Evolutionary conservation across 805 yeast genomes (phyloP).

Genomic region (Schwanniomyces polymorphus): DNA sequence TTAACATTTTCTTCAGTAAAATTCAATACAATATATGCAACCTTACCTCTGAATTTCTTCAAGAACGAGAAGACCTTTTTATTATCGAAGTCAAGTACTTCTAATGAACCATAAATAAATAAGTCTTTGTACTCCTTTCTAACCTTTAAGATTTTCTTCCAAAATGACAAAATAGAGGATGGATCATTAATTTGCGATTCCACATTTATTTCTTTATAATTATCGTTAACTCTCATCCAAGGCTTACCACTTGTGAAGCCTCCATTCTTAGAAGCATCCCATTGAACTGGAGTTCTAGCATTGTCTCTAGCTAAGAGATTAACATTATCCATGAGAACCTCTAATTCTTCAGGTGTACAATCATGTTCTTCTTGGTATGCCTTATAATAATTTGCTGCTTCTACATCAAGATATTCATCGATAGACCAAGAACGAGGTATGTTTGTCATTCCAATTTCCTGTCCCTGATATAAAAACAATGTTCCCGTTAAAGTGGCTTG

Average conservation of each 20-base stretch:
- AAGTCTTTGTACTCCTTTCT: constrained; percentile 47
- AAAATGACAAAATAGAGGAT: constrained; percentile 46
- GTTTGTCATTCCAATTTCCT: constrained; percentile 58
- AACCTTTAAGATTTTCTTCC: constrained; percentile 40
- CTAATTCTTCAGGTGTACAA: constrained; percentile 15
- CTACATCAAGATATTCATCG: constrained; percentile 52
- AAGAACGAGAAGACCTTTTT: constrained; percentile 40
- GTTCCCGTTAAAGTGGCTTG: constrained; percentile 53
- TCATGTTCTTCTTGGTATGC: constrained; percentile 26
- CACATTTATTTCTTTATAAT: constrained; percentile 50
- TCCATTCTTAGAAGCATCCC: constrained; percentile 44
- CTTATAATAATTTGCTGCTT: constrained; percentile 43
- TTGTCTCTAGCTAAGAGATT: constrained; percentile 49
- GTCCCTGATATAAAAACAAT: constrained; percentile 59
- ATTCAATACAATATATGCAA: constrained; percentile 43
- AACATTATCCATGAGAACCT: constrained; percentile 30
- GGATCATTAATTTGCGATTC: constrained; percentile 46
- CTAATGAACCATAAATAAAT: constrained; percentile 47
- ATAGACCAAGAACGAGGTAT: constrained; percentile 46
- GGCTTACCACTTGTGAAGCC: constrained; percentile 52
- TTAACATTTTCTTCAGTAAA: constrained; percentile 32
- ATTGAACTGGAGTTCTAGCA: constrained; percentile 58
- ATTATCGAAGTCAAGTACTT: constrained; percentile 44
- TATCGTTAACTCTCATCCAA: constrained; percentile 55
- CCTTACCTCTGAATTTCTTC: constrained; percentile 32